phyloP scores from a whole-genome alignment of 345 rosid genomes.

The Aquilaria sinensis region DNA sequence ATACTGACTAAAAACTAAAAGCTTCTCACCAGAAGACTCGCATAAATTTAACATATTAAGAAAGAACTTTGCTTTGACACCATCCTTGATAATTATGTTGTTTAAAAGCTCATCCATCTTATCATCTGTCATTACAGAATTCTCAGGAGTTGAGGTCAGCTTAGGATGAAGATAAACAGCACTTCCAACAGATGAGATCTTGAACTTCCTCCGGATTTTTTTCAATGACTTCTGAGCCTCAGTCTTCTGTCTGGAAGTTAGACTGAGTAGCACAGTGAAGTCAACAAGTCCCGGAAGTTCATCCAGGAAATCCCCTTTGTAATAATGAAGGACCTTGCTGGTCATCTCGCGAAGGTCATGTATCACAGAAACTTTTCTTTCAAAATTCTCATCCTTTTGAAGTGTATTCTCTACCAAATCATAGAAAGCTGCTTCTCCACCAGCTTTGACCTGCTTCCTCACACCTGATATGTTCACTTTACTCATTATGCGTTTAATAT shows the following conservation, averaged over 20 bases:
- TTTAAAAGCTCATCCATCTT: slow-evolving; percentile 54
- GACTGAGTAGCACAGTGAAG: slow-evolving; percentile 66
- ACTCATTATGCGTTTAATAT: slow-evolving; percentile 54
- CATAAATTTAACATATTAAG: slow-evolving; percentile 60
- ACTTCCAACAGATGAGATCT: slow-evolving; percentile 59
- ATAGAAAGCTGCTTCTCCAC: slow-evolving; percentile 40
- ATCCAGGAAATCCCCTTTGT: slow-evolving; percentile 83
- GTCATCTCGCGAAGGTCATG: slow-evolving; percentile 90
- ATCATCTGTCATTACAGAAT: slow-evolving; percentile 23
- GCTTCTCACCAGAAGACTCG: slow-evolving; percentile 57
- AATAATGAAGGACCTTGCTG: slow-evolving; percentile 65
- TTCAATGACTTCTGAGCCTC: slow-evolving; percentile 37
- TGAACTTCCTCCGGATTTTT: slow-evolving; percentile 43
- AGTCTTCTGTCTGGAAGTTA: slow-evolving; percentile 47
- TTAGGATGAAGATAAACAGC: slow-evolving; percentile 67
- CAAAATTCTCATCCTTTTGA: slow-evolving; percentile 41
- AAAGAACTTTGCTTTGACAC: slow-evolving; percentile 77
- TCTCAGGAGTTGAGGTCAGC: slow-evolving; percentile 32
- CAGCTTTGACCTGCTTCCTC: slow-evolving; percentile 40
- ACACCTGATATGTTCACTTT: slow-evolving; percentile 42
- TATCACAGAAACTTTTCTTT: slow-evolving; percentile 54
- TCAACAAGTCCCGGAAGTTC: slow-evolving; percentile 84
- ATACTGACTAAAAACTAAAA: slow-evolving; percentile 85
- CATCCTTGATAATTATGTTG: slow-evolving; percentile 49
- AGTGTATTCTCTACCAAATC: slow-evolving; percentile 71